A percentile compares a stretch with the other conserved stretches of the same genome.
Evolutionary conservation across 768 basidiomycete species (phyloP).

Genomic region (Austroboletus eburneus): DNA sequence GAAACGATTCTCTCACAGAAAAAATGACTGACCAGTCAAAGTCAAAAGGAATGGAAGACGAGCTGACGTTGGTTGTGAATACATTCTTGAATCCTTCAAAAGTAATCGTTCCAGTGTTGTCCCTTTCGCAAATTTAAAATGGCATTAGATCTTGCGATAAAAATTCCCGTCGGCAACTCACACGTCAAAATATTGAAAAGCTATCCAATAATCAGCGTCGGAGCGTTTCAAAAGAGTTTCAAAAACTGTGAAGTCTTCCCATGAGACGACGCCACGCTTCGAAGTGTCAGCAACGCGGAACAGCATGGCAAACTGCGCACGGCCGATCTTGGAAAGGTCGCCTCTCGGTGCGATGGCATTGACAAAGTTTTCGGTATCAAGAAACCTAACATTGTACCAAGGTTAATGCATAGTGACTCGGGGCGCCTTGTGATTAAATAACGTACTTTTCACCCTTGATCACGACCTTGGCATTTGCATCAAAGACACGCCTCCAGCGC

Average conservation of each 20-base stretch:
- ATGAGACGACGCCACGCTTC: constrained; percentile 74
- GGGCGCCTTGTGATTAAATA: constrained; percentile 11
- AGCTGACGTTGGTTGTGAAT: constrained; percentile 73
- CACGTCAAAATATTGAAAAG: constrained; percentile 95
- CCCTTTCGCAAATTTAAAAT: constrained; percentile 42
- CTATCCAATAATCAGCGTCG: constrained; percentile 96
- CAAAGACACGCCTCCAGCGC: constrained; percentile 88
- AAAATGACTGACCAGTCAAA: constrained; percentile 70
- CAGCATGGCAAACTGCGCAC: constrained; percentile 83
- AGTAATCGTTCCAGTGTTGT: constrained; percentile 87
- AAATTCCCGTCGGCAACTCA: constrained; percentile 38
- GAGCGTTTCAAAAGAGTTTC: constrained; percentile 90
- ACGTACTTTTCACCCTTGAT: constrained; percentile 80
- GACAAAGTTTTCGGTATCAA: constrained; percentile 86
- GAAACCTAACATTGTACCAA: constrained; percentile 51
- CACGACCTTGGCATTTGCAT: constrained; percentile 69
- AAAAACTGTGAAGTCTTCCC: constrained; percentile 96
- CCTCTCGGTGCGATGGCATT: constrained; percentile 89
- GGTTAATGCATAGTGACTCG: constrained; percentile 13
- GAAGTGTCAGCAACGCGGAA: constrained; percentile 85
- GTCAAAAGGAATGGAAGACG: constrained; percentile 87
- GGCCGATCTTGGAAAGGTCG: constrained; percentile 82
- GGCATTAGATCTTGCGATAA: constrained; percentile 3
- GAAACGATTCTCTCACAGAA: neutral
- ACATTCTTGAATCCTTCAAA: constrained; percentile 95